These are phyloP conservation scores for Bonia amplexicaulis DNA, from an alignment of 176 grass and related monocot species.

Conservation along the genomic window DNA sequence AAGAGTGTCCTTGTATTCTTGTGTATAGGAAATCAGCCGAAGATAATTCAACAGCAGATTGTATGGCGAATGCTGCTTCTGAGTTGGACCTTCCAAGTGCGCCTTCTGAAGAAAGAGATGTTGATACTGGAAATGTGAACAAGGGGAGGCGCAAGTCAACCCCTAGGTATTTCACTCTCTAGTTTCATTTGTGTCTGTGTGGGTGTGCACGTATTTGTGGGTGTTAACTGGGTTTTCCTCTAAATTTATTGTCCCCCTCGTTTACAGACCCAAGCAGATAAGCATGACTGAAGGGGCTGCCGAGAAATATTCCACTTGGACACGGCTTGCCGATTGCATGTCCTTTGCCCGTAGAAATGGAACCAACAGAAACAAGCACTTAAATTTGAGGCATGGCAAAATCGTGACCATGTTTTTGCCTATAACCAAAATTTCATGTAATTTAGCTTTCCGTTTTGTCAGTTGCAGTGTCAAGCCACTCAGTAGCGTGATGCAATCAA, in stretches of 20 bases:
- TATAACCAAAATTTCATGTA: background rate
- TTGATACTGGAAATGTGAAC: constrained; percentile 11
- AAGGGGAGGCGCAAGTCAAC: constrained; percentile 27
- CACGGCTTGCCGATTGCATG: constrained; percentile 26
- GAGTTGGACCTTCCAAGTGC: background rate
- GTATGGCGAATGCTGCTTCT: background rate
- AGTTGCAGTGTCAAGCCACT: background rate
- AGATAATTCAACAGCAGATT: constrained; percentile 27
- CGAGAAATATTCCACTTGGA: constrained; percentile 9
- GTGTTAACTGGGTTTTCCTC: background rate
- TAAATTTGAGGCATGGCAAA: background rate
- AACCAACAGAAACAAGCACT: background rate
- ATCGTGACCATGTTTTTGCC: background rate
- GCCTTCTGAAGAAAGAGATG: constrained; percentile 24
- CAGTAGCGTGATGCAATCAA: background rate
- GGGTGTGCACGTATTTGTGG: background rate
- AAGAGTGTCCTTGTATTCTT: background rate
- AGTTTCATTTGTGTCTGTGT: background rate
- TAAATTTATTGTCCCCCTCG: background rate
- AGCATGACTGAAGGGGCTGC: constrained; percentile 18
- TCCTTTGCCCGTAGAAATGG: constrained; percentile 30
- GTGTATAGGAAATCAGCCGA: constrained; percentile 12
- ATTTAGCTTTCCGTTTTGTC: background rate
- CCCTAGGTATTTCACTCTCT: constrained; percentile 18
- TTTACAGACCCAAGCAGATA: constrained; percentile 33